phyloP scores from a whole-genome alignment of 352 stramenopile species.

The Globisporangium splendens region DNA sequence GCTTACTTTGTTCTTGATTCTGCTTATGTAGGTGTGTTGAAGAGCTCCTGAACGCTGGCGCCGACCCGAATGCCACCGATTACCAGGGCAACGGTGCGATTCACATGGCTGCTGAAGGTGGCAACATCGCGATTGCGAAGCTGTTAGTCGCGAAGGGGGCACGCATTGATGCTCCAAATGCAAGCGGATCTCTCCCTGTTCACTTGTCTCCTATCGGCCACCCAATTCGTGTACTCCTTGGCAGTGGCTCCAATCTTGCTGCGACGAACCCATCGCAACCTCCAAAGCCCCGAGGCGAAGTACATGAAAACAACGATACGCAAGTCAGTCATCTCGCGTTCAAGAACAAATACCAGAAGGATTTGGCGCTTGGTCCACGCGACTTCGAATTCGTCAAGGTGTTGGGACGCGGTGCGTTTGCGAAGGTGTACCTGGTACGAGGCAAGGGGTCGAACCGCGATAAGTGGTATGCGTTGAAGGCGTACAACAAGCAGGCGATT shows the following conservation, averaged over 20 bases:
- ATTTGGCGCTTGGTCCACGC: conserved; percentile 70
- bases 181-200: conserved; percentile 74
- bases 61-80: conserved; percentile 77
- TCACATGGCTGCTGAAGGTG: conserved; percentile 74
- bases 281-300: conserved; percentile 49
- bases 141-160: conserved; percentile 68
- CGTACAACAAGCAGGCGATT: conserved; percentile 87
- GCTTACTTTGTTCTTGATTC: neutral
- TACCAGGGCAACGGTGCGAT: conserved; percentile 83
- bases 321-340: conserved; percentile 82
- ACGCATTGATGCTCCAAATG: conserved; percentile 71
- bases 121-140: conserved; percentile 79
- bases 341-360: conserved; percentile 90
- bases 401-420: conserved; percentile 74
- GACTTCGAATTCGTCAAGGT: conserved; percentile 89
- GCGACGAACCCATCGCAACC: conserved; percentile 70
- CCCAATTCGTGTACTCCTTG: conserved; percentile 78
- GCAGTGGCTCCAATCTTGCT: conserved; percentile 62
- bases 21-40: conserved; percentile 43
- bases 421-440: conserved; percentile 83
- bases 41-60: conserved; percentile 63
- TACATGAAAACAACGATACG: conserved; percentile 53
- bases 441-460: conserved; percentile 83
- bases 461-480: conserved; percentile 85
- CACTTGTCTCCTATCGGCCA: conserved; percentile 85